phyloP scores from a whole-genome alignment of 1,284 basidiomycete genomes.

The Cutaneotrichosporon dermatis region DNA sequence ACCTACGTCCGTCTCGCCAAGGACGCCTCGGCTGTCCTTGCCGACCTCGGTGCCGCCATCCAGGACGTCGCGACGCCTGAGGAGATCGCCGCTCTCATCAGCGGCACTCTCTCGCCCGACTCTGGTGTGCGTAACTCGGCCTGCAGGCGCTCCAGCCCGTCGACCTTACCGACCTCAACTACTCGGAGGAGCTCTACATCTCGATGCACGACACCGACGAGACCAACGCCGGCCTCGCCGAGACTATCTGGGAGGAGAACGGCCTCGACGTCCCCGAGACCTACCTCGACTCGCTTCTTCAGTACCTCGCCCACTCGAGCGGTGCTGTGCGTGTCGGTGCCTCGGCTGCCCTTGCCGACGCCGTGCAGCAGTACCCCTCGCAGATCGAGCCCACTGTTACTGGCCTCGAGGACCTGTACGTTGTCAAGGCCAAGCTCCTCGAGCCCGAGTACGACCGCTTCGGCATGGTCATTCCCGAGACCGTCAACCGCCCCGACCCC shows the following conservation, averaged over 20 bases:
- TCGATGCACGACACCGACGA: slow-evolving; percentile 88
- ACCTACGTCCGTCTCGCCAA: slow-evolving; percentile 78
- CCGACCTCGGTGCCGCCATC: slow-evolving; percentile 80
- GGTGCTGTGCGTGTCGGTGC: slow-evolving; percentile 72
- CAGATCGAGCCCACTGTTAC: slow-evolving; percentile 56
- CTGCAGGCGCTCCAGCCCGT: slow-evolving; percentile 90
- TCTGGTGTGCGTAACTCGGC: slow-evolving; percentile 83
- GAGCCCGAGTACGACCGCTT: slow-evolving; percentile 87
- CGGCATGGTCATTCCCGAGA: slow-evolving; percentile 88
- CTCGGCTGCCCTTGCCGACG: slow-evolving; percentile 73
- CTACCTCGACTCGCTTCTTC: slow-evolving; percentile 63
- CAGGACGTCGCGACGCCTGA: slow-evolving; percentile 59
- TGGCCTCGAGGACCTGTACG: slow-evolving; percentile 68
- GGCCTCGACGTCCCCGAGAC: slow-evolving; percentile 79
- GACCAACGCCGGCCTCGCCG: slow-evolving; percentile 79
- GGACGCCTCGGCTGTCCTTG: slow-evolving; percentile 75
- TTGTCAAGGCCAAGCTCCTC: slow-evolving; percentile 80
- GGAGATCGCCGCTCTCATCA: slow-evolving; percentile 66
- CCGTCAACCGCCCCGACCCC: slow-evolving; percentile 85
- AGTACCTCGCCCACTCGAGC: slow-evolving; percentile 73
- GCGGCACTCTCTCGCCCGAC: slow-evolving; percentile 78
- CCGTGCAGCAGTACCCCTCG: slow-evolving; percentile 68
- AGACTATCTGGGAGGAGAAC: slow-evolving; percentile 91
- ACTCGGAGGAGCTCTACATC: slow-evolving; percentile 84
- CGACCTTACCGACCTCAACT: slow-evolving; percentile 90